Base-by-base conservation (phyloP, 148 eudicot species). In the Chenopodium berlandieri region DNA sequence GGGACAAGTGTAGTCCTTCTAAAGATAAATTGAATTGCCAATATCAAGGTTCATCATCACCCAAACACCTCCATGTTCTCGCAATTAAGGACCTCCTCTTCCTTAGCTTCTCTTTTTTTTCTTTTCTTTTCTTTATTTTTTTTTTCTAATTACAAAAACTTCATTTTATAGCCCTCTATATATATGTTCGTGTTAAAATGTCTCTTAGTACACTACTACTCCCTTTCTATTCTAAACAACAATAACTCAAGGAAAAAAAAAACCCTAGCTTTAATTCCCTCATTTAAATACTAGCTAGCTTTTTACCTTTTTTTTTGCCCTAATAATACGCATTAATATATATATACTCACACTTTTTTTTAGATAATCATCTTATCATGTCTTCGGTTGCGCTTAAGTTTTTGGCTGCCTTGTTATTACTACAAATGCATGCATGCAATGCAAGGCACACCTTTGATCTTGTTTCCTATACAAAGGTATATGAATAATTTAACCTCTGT, bases 371-470 rank as follows among this genome's bases (percentile, higher is more conserved):
- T 27, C 23, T 69, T 0, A 78, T 77, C 80, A 89, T 89, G 89
- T 78, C 87, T 80, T 40, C 11, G 77, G 68, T 84, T 74, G 80
- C 79, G 75, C 63, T 77, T 52, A 14, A 56, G 3, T 14, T 75
- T 70, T 46, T 87, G 66, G 19, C 30, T 31, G 74, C 81, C 70
- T 27, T 86, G 8, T 73, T 85, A 16, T 58, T 82, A 9, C 37
- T 74, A 76, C 81, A 82, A 23, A 37, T 86, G 84, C 90, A 87
- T 84, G 93, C 88, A 79, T 90, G 89, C 82, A 80, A 11, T 32
- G 89, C 91, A 47, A 84, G 86, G 66, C 32, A 71, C 70, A 22
- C 75, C 32, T 44, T 73, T 52, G 81, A 46, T 10, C 27, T 77
- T 65, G 31, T 69, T 79, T 63, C 84, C 13, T 73, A 64, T 86